A percentile compares a stretch with the other conserved stretches of the same genome.
Conservation (phyloP, 352 stramenopile genomes). For the Globisporangium irregulare region DNA sequence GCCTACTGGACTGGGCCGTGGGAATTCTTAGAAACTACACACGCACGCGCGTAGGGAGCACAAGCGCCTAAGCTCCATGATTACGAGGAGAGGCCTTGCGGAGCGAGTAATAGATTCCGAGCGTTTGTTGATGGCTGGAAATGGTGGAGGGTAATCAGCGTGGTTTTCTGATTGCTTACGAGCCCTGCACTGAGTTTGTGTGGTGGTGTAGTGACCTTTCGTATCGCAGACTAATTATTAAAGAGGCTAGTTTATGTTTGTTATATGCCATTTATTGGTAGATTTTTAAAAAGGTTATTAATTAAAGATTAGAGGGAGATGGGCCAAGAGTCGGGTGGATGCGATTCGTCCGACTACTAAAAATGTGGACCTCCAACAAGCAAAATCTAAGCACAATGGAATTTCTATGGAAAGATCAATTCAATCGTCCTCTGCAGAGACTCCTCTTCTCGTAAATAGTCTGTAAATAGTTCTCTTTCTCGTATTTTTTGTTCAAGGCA, state of each 20-base stretch:
- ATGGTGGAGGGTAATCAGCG: neutral
- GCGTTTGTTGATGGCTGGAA: neutral
- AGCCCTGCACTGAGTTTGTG: neutral
- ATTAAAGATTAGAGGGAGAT: neutral
- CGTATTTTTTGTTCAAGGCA: too few species aligned
- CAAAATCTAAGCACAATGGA: neutral
- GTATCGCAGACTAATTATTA: neutral
- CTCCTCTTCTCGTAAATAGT: too few species aligned
- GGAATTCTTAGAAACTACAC: neutral
- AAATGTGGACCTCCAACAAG: neutral
- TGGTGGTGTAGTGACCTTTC: neutral
- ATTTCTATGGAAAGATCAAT: too few species aligned
- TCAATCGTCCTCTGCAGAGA: too few species aligned
- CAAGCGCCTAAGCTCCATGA: neutral
- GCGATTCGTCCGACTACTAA: neutral
- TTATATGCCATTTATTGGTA: neutral
- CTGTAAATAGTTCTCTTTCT: too few species aligned
- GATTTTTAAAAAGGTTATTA: neutral
- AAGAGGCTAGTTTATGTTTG: neutral
- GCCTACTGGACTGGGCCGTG: too few species aligned
- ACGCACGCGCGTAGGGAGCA: too few species aligned
- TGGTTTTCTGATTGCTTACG: neutral
- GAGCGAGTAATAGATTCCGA: neutral
- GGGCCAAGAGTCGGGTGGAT: neutral
- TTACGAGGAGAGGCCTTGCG: neutral